Evolutionary conservation across 768 basidiomycete species (phyloP).

Genomic region (Exsudoporus frostii): DNA sequence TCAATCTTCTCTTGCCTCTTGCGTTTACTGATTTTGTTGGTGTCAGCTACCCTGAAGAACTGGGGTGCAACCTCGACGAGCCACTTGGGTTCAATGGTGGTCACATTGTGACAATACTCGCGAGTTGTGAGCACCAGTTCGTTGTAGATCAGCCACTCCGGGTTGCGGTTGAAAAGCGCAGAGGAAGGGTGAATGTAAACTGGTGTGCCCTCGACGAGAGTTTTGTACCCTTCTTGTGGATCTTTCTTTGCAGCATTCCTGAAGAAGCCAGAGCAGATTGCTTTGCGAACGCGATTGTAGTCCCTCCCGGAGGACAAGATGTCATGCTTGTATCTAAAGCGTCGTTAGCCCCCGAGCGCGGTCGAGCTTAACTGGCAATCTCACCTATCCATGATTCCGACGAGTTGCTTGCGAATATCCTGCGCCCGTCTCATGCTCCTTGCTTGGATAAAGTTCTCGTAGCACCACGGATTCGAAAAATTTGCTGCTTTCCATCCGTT

Average conservation of each 20-base stretch:
- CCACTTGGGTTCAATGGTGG: conserved; percentile 97
- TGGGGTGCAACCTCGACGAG: conserved; percentile 96
- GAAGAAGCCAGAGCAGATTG: conserved; percentile 98
- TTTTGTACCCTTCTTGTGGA: conserved; percentile 97
- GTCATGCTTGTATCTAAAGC: conserved; percentile 88
- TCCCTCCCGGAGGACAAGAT: conserved; percentile 90
- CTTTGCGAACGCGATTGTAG: conserved; percentile 88
- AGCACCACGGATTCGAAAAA: conserved; percentile 99
- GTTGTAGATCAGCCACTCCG: conserved; percentile 96
- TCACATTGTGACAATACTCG: conserved; percentile 91
- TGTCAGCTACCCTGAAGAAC: conserved; percentile 98
- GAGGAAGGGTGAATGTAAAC: conserved; percentile 99
- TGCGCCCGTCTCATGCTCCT: conserved; percentile 96
- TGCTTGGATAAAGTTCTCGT: conserved; percentile 98
- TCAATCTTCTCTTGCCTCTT: conserved; percentile 97
- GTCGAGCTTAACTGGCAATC: conserved; percentile 20
- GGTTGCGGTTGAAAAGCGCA: conserved; percentile 92
- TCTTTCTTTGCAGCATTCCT: conserved; percentile 98
- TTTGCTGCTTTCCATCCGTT: conserved; percentile 97
- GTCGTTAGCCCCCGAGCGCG: conserved; percentile 1
- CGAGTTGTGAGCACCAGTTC: conserved; percentile 96
- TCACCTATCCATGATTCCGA: conserved; percentile 98
- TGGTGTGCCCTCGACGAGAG: conserved; percentile 95
- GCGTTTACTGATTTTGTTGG: conserved; percentile 94
- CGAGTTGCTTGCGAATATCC: conserved; percentile 94